Evolutionary conservation across 1,139 yeast species (phyloP), one percentile per base, ranked within the genome.

Genomic region (Nakaseomyces kungkrabaensis): DNA sequence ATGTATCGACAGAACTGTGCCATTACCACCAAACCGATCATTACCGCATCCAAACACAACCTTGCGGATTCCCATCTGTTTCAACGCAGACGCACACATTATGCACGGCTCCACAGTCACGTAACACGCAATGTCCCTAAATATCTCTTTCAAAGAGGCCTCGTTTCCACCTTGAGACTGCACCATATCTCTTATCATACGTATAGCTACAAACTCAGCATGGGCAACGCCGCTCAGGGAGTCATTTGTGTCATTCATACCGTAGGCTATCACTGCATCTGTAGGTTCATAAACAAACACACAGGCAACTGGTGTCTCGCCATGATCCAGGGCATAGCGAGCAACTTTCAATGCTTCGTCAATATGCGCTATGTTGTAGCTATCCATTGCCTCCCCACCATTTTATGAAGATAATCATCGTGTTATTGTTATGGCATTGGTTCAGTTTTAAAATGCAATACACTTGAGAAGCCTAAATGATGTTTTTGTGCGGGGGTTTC

Each of bases 81-180:
- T 77, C 48, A 92, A 69, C 2, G 96, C 92, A 31, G 95, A 82
- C 0, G 97, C 97, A 71, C 99, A 92, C 99, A 92, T 92, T 9
- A 94, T 84, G 66, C 99, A 92, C 0, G 99, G 99, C 66, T 92
- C 99, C 1, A 92, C 97, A 0, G 97, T 88, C 26, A 92, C 99
- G 66, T 89, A 92, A 22, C 92, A 72, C 34, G 80, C 80, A 53
- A 78, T 65, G 56, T 76, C 73, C 48, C 69, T 60, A 68, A 88
- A 71, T 11, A 80, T 58, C 10, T 59, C 52, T 1, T 29, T 27
- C 37, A 50, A 37, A 4, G 33, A 60, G 59, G 26, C 50, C 49
- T 25, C 47, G 36, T 3, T 57, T 54, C 45, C 50, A 27, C 44
- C 44, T 5, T 41, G 8, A 7, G 47, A 42, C 11, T 59, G 60